phyloP scores from a whole-genome alignment of 2,329 filamentous ascomycete species.

The Verticillium dahliae region DNA sequence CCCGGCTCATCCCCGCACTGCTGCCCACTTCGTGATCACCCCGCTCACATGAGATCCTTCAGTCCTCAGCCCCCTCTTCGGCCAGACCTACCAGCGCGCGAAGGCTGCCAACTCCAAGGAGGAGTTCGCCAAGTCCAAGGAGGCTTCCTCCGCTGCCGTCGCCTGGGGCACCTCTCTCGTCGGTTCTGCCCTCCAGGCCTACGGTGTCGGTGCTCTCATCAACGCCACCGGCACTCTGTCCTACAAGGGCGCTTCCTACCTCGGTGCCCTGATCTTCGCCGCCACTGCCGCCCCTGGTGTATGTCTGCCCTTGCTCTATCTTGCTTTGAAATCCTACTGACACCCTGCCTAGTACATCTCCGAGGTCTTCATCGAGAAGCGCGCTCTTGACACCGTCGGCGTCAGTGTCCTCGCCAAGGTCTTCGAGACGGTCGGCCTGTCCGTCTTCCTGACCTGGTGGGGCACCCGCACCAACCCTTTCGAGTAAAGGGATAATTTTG shows the following conservation, averaged over 20 bases:
- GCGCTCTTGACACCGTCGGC: conserved; percentile 82
- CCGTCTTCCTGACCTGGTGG: conserved; percentile 94
- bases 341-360: conserved; percentile 61
- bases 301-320: conserved; percentile 16
- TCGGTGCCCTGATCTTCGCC: conserved; percentile 85
- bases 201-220: conserved; percentile 83
- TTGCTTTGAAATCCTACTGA: background rate
- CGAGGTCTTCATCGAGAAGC: conserved; percentile 86
- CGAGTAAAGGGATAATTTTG: conserved; percentile 46
- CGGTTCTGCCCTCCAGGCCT: conserved; percentile 83
- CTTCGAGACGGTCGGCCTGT: conserved; percentile 88
- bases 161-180: conserved; percentile 87
- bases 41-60: conserved; percentile 2
- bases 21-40: background rate
- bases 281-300: conserved; percentile 83
- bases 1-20: background rate
- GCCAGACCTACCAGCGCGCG: conserved; percentile 88
- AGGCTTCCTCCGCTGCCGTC: conserved; percentile 79
- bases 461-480: conserved; percentile 92
- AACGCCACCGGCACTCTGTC: conserved; percentile 91
- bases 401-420: conserved; percentile 78
- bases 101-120: conserved; percentile 91
- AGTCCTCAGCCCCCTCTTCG: conserved; percentile 83
- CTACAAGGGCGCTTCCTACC: conserved; percentile 96
- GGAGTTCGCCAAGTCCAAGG: conserved; percentile 91